A percentile compares a stretch with the other conserved stretches of the same genome.
phyloP scores from a whole-genome alignment of 192 early-diverging fungal species.

The Coemansia sp. region DNA sequence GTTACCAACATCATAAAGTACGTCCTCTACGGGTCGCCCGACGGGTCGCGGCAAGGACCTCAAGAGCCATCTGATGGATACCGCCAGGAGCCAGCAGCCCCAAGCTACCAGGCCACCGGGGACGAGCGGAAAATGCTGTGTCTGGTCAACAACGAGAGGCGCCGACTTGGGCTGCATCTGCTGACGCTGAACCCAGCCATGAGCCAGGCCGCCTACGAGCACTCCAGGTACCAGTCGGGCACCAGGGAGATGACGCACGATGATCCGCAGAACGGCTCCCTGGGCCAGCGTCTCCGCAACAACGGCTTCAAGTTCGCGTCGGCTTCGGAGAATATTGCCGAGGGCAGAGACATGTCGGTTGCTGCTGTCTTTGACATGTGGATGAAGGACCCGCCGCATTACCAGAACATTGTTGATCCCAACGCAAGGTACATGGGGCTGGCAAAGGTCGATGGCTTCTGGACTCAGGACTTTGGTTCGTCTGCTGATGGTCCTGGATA shows the following conservation, averaged over 20 bases:
- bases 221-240: slow-evolving; percentile 53
- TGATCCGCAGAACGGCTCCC: slow-evolving; percentile 32
- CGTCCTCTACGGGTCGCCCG: slow-evolving; percentile 19
- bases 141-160: slow-evolving; percentile 52
- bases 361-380: slow-evolving; percentile 48
- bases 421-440: slow-evolving; percentile 46
- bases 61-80: slow-evolving; percentile 8
- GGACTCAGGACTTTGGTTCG: slow-evolving; percentile 59
- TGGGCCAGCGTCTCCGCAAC: slow-evolving; percentile 31
- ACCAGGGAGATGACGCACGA: slow-evolving; percentile 43
- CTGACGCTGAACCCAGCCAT: slow-evolving; percentile 37
- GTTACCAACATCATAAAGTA: slow-evolving; percentile 33
- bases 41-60: slow-evolving; percentile 1
- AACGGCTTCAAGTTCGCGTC: slow-evolving; percentile 32
- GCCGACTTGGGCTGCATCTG: slow-evolving; percentile 17
- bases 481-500: slow-evolving; percentile 8
- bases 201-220: slow-evolving; percentile 40
- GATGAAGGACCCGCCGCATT: slow-evolving; percentile 49
- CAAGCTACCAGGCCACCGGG: background rate
- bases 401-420: slow-evolving; percentile 49
- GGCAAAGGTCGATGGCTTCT: slow-evolving; percentile 46
- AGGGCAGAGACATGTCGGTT: slow-evolving; percentile 9
- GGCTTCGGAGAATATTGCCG: slow-evolving; percentile 48
- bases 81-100: background rate
- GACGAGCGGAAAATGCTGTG: slow-evolving; percentile 38